Evolutionary conservation across 139 green algal species (phyloP).

Genomic region (Astrephomene gubernaculifera): DNA sequence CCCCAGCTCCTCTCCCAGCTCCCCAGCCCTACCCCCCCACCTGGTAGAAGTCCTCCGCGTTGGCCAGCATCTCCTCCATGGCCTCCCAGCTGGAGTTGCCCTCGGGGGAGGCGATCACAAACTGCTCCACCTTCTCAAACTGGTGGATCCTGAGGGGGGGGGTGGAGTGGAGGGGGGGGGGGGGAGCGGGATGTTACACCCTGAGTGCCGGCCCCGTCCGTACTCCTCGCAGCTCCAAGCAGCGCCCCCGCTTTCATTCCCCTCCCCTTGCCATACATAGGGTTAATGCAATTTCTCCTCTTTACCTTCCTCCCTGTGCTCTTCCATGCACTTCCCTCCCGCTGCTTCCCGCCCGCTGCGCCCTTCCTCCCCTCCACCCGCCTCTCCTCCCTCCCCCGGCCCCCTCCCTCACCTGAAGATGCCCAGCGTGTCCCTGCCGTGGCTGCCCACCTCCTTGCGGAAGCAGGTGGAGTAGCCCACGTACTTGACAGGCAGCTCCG

Average conservation of each 20-base stretch:
- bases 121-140: conserved; percentile 99
- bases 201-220: too few species aligned
- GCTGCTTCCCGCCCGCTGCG: not conserved
- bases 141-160: conserved; percentile 87
- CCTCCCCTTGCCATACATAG: too few species aligned
- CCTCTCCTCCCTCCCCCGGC: not conserved
- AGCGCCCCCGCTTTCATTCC: too few species aligned
- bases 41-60: conserved; percentile 88
- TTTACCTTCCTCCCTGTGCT: not conserved
- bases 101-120: conserved; percentile 88
- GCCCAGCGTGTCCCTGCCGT: conserved; percentile 89
- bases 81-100: conserved; percentile 91
- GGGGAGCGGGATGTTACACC: too few species aligned
- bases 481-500: conserved; percentile 84
- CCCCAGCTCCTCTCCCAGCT: not conserved
- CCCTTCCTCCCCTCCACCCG: too few species aligned
- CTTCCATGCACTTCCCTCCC: not conserved
- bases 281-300: too few species aligned
- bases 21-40: conserved; percentile 1
- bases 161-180: not conserved
- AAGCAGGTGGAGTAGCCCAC: conserved; percentile 99
- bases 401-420: conserved; percentile 70
- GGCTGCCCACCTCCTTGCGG: conserved; percentile 97
- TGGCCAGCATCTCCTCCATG: conserved; percentile 98
- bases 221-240: too few species aligned